phyloP scores from a whole-genome alignment of 306 rosid genomes.

The Cercis canadensis region DNA sequence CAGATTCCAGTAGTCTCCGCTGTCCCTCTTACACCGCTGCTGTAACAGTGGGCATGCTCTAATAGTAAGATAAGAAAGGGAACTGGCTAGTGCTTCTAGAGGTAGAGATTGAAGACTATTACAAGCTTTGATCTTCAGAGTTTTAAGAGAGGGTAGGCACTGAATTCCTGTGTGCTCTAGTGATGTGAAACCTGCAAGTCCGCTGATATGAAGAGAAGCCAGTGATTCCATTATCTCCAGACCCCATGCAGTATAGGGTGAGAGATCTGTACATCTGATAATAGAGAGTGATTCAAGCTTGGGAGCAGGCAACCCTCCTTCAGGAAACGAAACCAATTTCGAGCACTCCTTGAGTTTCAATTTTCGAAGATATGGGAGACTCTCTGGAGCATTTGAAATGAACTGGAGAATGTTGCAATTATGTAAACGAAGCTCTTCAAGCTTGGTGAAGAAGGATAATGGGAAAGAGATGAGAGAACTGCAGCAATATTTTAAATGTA shows the following conservation, averaged over 20 bases:
- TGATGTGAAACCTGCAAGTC: conserved; percentile 21
- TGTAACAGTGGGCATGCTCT: conserved; percentile 31
- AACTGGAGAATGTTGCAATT: conserved; percentile 23
- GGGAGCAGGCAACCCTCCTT: conserved; percentile 27
- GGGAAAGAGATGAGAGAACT: conserved; percentile 30
- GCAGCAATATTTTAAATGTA: conserved; percentile 26
- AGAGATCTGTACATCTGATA: conserved; percentile 23
- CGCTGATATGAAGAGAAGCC: conserved; percentile 33
- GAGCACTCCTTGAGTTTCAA: conserved; percentile 30
- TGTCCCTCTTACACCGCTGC: conserved; percentile 16
- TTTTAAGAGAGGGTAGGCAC: conserved; percentile 21
- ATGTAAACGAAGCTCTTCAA: conserved; percentile 25
- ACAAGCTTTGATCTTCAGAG: conserved; percentile 40
- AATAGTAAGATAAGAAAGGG: conserved; percentile 37
- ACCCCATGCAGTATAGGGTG: conserved; percentile 27
- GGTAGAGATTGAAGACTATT: conserved; percentile 36
- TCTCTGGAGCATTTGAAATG: conserved; percentile 9
- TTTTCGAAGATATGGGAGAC: conserved; percentile 20
- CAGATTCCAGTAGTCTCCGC: conserved; percentile 24
- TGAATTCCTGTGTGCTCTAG: conserved; percentile 38
- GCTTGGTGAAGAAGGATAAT: conserved; percentile 28
- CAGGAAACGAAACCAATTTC: conserved; percentile 24
- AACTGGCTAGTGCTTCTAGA: conserved; percentile 9
- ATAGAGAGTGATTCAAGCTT: conserved; percentile 28
- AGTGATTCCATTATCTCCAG: conserved; percentile 24